Evolutionary conservation across 2,329 filamentous ascomycete genomes (phyloP).

Genomic region (Colletotrichum gloeosporioides): DNA sequence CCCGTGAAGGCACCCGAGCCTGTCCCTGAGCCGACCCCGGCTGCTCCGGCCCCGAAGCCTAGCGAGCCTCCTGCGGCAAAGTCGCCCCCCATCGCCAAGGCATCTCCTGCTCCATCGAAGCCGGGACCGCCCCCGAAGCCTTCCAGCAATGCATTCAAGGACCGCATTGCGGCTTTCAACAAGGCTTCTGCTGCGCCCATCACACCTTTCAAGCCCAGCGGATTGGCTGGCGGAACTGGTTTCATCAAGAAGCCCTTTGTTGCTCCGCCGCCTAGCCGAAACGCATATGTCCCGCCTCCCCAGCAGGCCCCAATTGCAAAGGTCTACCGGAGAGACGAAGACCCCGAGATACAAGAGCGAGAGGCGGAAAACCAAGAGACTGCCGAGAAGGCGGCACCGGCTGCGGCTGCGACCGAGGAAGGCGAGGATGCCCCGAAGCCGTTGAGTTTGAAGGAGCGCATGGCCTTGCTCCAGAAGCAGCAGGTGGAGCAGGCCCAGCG

Average conservation of each 20-base stretch:
- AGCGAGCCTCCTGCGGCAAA: constrained; percentile 34
- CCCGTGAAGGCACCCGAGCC: constrained; percentile 34
- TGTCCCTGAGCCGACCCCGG: constrained; percentile 28
- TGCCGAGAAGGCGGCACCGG: constrained; percentile 70
- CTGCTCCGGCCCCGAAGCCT: constrained; percentile 41
- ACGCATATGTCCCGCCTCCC: constrained; percentile 84
- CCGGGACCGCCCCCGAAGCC: constrained; percentile 78
- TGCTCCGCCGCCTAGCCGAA: constrained; percentile 88
- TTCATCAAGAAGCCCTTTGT: constrained; percentile 99
- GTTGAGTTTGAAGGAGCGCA: constrained; percentile 91
- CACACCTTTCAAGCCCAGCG: constrained; percentile 85
- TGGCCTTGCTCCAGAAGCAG: constrained; percentile 91
- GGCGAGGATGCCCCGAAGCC: constrained; percentile 84
- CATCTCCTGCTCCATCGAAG: constrained; percentile 39
- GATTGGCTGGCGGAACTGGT: constrained; percentile 61
- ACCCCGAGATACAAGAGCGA: constrained; percentile 72
- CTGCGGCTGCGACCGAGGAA: constrained; percentile 50
- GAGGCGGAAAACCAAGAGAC: constrained; percentile 70
- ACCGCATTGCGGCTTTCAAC: constrained; percentile 97
- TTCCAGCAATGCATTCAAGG: constrained; percentile 79
- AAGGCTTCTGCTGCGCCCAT: constrained; percentile 84
- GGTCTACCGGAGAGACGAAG: constrained; percentile 86
- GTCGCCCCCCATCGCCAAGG: constrained; percentile 45
- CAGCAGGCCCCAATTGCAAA: constrained; percentile 75
- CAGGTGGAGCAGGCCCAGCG: constrained; percentile 88